phyloP scores from a whole-genome alignment of 208 protist genomes.

The Spongospora subterranea region DNA sequence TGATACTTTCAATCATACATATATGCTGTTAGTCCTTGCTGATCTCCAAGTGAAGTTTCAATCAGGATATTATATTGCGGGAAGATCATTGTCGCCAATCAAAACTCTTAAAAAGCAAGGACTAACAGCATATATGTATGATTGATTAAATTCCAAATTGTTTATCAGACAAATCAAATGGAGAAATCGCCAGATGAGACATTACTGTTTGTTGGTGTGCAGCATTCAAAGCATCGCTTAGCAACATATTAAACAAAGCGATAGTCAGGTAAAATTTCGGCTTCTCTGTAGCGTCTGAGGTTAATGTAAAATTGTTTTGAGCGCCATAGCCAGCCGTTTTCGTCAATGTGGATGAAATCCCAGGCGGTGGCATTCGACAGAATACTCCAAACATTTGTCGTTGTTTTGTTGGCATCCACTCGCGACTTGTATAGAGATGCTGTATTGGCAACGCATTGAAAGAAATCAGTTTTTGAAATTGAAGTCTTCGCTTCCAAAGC shows the following conservation, averaged over 20 bases:
- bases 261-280: not conserved
- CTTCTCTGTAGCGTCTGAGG: not conserved
- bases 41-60: too few relatives aligned
- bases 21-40: not conserved
- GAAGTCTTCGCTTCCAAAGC: not conserved
- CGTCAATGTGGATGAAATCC: not conserved
- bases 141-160: not conserved
- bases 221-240: not conserved
- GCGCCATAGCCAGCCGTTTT: not conserved
- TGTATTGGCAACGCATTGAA: not conserved
- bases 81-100: too few relatives aligned
- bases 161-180: constrained; percentile 11
- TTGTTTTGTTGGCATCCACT: not conserved
- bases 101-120: not conserved
- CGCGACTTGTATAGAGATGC: not conserved
- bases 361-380: not conserved
- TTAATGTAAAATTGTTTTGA: not conserved
- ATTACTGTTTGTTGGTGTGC: not conserved
- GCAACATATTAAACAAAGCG: not conserved
- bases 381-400: not conserved
- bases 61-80: too few relatives aligned
- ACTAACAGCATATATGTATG: not conserved
- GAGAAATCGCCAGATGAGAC: not conserved
- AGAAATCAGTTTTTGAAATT: not conserved
- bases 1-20: not conserved